Conservation (phyloP, 352 stramenopile species). For the Globisporangium megalacanthum region DNA sequence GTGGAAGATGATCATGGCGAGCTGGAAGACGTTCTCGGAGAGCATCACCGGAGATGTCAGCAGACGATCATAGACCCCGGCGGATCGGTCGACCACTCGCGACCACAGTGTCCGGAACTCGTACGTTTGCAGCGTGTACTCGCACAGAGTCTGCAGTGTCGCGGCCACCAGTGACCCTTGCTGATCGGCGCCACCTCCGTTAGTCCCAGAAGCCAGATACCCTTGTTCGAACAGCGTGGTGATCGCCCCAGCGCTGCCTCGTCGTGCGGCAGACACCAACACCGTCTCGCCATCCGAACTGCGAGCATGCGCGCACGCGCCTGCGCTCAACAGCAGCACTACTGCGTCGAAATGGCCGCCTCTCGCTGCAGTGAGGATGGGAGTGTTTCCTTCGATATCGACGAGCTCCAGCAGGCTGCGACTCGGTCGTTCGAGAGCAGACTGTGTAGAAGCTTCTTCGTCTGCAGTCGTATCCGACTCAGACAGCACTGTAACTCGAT, state of each 20-base stretch:
- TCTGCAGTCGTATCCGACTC: too few species aligned
- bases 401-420: too few species aligned
- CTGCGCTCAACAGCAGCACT: neutral
- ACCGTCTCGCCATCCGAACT: neutral
- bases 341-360: neutral
- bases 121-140: neutral
- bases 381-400: too few species aligned
- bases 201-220: neutral
- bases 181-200: neutral
- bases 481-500: too few species aligned
- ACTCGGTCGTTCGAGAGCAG: too few species aligned
- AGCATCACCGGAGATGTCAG: neutral
- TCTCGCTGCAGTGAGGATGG: too few species aligned
- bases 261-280: neutral
- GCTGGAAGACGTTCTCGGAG: neutral
- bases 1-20: slow-evolving; percentile 1
- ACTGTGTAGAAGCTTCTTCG: too few species aligned
- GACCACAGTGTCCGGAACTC: neutral
- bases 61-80: neutral
- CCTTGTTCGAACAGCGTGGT: neutral
- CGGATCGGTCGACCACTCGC: neutral
- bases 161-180: neutral
- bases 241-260: neutral
- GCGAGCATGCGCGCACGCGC: neutral
- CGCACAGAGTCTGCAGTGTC: neutral